Conservation (phyloP, 495 filamentous ascomycete species). For the Filosporella fistucella region DNA sequence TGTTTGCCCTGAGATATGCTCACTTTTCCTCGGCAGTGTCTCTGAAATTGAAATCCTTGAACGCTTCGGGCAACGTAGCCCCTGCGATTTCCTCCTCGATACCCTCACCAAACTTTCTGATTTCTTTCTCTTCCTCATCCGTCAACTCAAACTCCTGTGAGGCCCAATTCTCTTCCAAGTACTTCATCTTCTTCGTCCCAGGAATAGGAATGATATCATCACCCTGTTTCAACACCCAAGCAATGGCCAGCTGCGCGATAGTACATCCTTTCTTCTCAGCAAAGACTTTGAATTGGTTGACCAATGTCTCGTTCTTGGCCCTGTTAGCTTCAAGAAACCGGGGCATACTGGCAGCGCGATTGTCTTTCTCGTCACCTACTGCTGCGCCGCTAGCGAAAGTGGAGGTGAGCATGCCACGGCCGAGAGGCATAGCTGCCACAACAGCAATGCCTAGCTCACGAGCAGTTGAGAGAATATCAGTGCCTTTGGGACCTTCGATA, state of each 20-base stretch:
- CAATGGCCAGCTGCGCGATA: conserved; percentile 45
- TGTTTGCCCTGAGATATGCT: not conserved
- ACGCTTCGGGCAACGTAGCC: not conserved
- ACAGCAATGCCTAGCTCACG: conserved; percentile 59
- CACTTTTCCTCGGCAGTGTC: conserved; percentile 4
- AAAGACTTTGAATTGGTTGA: conserved; percentile 35
- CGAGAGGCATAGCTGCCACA: conserved; percentile 57
- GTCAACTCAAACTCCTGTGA: conserved; percentile 38
- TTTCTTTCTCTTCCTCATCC: conserved; percentile 37
- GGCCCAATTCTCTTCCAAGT: conserved; percentile 52
- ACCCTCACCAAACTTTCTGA: conserved; percentile 29
- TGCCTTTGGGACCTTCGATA: conserved; percentile 41
- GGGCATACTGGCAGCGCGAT: conserved; percentile 33
- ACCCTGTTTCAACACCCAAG: conserved; percentile 57
- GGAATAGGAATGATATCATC: conserved; percentile 58
- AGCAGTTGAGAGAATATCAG: conserved; percentile 44
- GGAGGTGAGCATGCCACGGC: conserved; percentile 47
- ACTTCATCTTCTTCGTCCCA: conserved; percentile 51
- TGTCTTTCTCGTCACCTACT: conserved; percentile 34
- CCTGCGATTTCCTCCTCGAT: conserved; percentile 19
- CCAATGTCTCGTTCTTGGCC: conserved; percentile 42
- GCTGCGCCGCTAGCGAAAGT: conserved; percentile 17
- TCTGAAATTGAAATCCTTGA: not conserved
- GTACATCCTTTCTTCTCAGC: conserved; percentile 44
- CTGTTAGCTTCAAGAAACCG: conserved; percentile 48